Base-by-base conservation (phyloP, 1,284 basidiomycete genomes). In the Tausonia pullulans region DNA sequence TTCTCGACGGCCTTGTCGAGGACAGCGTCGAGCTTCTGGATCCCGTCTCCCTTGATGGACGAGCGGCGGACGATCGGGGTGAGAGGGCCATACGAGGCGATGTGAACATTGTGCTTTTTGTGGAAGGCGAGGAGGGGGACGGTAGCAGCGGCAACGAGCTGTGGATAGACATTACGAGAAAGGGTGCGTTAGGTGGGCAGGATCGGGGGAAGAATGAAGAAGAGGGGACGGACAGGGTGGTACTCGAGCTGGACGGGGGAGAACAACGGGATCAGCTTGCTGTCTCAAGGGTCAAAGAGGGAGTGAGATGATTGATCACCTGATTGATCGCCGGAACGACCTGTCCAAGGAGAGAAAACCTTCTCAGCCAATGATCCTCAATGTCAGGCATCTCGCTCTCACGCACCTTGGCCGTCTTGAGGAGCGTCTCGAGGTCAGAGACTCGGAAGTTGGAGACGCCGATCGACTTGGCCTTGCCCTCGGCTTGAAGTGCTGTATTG, bases 361-460 rank as follows among this genome's bases (percentile, higher is more conserved):
- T n/a, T n/a, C n/a, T n/a, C n/a, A n/a, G n/a, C n/a, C n/a, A n/a
- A n/a, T n/a, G n/a, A n/a, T n/a, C n/a, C n/a, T n/a, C n/a, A n/a
- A n/a, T n/a, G n/a, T n/a, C n/a, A n/a, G n/a, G n/a, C n/a, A n/a
- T n/a, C n/a, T n/a, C n/a, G n/a, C n/a, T n/a, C n/a, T n/a, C 14
- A 43, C 53, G 40, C 40, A 67, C 69, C 63, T 71, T 70, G 46
- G 76, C 76, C 41, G 75, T 79, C 46, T 81, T 79, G 43, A 88
- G 71, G 50, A 91, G 77, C 61, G 81, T 81, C 67, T 84, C 75
- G 54, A 93, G 75, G 69, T 92, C 81, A 66, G 82, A 77, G 16
- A 85, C 79, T 14, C 79, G 81, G 74, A 87, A 92, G 78, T 94
- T 94, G 62, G 86, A 88, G 13, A 95, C 88, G 1, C 91, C 91